Evolutionary conservation across 2,329 filamentous ascomycete species (phyloP).

Genomic region (Pseudophaeomoniella oleicola): DNA sequence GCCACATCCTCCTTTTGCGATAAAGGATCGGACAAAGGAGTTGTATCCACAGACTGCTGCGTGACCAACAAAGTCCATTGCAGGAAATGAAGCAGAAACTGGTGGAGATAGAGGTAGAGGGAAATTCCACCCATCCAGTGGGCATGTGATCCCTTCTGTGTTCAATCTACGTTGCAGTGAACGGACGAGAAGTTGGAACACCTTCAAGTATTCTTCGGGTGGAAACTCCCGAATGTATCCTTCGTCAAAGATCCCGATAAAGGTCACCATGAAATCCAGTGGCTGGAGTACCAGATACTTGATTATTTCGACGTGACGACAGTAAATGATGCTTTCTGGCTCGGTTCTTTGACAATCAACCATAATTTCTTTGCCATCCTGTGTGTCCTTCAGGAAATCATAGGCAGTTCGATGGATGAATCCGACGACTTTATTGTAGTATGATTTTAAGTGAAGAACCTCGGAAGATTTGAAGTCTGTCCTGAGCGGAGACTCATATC

Average conservation of each 20-base stretch:
- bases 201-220: neutral
- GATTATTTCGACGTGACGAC: neutral
- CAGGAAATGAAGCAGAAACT: neutral
- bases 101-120: neutral
- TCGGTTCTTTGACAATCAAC: too few relatives aligned
- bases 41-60: neutral
- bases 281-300: neutral
- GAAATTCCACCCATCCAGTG: neutral
- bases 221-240: neutral
- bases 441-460: neutral
- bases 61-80: neutral
- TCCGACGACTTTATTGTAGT: neutral
- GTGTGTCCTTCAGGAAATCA: neutral
- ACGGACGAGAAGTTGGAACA: neutral
- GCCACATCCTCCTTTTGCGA: neutral
- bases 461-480: neutral
- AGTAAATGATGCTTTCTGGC: too few relatives aligned
- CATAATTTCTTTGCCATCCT: conserved; percentile 1
- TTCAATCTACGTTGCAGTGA: neutral
- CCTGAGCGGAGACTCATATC: neutral
- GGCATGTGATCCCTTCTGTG: neutral
- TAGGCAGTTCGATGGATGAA: neutral
- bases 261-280: neutral
- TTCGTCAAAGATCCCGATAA: neutral
- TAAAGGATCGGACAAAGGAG: neutral